A percentile compares a stretch with the other conserved stretches of the same genome.
phyloP scores from a whole-genome alignment of 2,329 filamentous ascomycete genomes.

The Stagonosporopsis vannaccii region DNA sequence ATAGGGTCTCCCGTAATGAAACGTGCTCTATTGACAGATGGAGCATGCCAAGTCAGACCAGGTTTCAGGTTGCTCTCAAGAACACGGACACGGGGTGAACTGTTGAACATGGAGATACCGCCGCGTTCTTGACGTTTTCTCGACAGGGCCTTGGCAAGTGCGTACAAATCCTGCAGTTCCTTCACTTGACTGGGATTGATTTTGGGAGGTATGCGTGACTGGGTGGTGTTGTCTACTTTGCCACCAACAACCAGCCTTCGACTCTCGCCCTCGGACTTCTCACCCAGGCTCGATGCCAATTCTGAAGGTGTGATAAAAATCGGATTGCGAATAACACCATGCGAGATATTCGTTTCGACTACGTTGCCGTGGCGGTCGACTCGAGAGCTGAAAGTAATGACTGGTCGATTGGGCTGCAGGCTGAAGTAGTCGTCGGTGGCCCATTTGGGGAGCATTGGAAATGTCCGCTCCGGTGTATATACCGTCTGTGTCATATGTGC shows the following conservation, averaged over 20 bases:
- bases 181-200: constrained; percentile 35
- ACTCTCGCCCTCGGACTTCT: constrained; percentile 37
- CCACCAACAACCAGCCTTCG: constrained; percentile 39
- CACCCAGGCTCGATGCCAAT: constrained; percentile 41
- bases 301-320: constrained; percentile 58
- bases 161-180: constrained; percentile 47
- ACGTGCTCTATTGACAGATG: constrained; percentile 48
- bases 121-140: constrained; percentile 47
- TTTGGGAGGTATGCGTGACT: constrained; percentile 13
- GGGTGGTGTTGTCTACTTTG: constrained; percentile 8
- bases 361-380: constrained; percentile 61
- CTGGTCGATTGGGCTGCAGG: constrained; percentile 61
- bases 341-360: constrained; percentile 61
- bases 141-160: constrained; percentile 44
- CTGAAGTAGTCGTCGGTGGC: constrained; percentile 62
- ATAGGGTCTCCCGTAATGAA: constrained; percentile 54
- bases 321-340: constrained; percentile 64
- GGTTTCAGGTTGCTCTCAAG: constrained; percentile 39
- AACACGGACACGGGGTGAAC: constrained; percentile 43
- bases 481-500: constrained; percentile 64
- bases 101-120: constrained; percentile 45
- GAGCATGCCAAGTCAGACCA: constrained; percentile 53
- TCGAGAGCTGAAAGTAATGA: constrained; percentile 67
- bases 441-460: constrained; percentile 63
- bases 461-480: constrained; percentile 64